Evolutionary conservation across 139 green algal genomes (phyloP).

Genomic region (Micromonas commoda): DNA sequence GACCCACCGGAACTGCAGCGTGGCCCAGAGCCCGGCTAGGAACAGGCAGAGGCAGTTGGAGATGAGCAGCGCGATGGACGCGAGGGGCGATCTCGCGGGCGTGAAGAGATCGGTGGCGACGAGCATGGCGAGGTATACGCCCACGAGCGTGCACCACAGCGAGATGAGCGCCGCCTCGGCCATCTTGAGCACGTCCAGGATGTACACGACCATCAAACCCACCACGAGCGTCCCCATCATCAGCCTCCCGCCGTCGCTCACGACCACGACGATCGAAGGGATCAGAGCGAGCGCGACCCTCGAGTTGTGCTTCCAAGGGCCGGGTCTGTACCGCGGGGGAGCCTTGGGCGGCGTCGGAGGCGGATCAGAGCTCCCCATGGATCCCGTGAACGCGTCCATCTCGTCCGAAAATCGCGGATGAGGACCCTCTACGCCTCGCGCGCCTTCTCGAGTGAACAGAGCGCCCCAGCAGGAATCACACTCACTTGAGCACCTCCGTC

Average conservation of each 20-base stretch:
- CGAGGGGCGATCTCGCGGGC: background rate
- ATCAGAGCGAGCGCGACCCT: slow-evolving; percentile 64
- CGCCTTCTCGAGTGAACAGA: too few species aligned
- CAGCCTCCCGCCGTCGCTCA: slow-evolving; percentile 53
- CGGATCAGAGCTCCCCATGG: too few species aligned
- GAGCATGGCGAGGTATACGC: slow-evolving; percentile 51
- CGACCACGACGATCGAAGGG: slow-evolving; percentile 64
- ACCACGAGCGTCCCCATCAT: slow-evolving; percentile 57
- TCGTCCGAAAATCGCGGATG: too few species aligned
- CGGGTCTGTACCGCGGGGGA: background rate
- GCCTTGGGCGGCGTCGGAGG: too few species aligned
- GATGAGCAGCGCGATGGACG: slow-evolving; percentile 27
- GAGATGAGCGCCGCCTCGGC: slow-evolving; percentile 67
- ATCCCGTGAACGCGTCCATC: too few species aligned
- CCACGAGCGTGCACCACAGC: slow-evolving; percentile 67
- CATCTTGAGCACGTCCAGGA: slow-evolving; percentile 74
- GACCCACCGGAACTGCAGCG: slow-evolving; percentile 87
- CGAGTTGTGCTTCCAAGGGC: background rate
- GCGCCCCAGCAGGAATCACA: too few species aligned
- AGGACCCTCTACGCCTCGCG: too few species aligned
- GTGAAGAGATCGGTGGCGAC: slow-evolving; percentile 32
- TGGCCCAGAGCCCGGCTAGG: slow-evolving; percentile 65
- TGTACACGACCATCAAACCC: slow-evolving; percentile 70
- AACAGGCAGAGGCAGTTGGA: slow-evolving; percentile 31
- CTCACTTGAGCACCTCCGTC: too few species aligned